Base-by-base conservation (phyloP, 768 basidiomycete species). In the Mycena epipterygia region DNA sequence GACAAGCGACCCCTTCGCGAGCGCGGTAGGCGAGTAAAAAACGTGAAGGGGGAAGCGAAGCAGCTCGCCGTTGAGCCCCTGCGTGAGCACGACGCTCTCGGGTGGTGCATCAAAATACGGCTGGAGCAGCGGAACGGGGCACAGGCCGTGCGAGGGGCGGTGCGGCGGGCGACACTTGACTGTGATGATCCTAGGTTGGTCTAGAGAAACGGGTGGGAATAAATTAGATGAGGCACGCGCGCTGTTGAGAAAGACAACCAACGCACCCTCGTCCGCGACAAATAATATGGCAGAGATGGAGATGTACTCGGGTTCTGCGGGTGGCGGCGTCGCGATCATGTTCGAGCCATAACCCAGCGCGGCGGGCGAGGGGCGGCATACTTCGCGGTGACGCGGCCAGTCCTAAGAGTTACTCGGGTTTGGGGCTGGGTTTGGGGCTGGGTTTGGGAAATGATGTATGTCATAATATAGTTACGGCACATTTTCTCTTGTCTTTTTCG, bases 41-140 rank as follows among this genome's bases (percentile, higher is more conserved):
- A 96, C 77, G 65, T 95, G 93, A 17, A 96, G 86, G 5, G 95
- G 95, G 77, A 95, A 96, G 32, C 95, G 87, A 3, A 96, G 84
- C 0, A 91, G 90, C 68, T 96, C 94, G 49, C 91, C 91, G 73
- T 95, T 95, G 32, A 96, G 84, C 2, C 95, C 95, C 76, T 94
- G 93, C 0, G 93, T 95, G 58, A 96, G 80, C 60, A 95, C 90
- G 69, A 95, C 89, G 69, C 87, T 89, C 67, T 89, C 87, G 1
- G 88, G 79, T 35, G 87, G 84, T 51, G 87, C 87, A 32, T 90
- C 89, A 75, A 95, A 95, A 76, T 89, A 86, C 0, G 83, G 79
- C 65, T 86, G 86, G 23, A 95, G 85, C 32, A 93, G 79, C 8
- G 94, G 93, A 48, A 87, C 84, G 0, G 94, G 94, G 74, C 93